A percentile compares a stretch with the other conserved stretches of the same genome.
Conservation (phyloP, 164 flowering plant genomes). For the Magnolia sinica region DNA sequence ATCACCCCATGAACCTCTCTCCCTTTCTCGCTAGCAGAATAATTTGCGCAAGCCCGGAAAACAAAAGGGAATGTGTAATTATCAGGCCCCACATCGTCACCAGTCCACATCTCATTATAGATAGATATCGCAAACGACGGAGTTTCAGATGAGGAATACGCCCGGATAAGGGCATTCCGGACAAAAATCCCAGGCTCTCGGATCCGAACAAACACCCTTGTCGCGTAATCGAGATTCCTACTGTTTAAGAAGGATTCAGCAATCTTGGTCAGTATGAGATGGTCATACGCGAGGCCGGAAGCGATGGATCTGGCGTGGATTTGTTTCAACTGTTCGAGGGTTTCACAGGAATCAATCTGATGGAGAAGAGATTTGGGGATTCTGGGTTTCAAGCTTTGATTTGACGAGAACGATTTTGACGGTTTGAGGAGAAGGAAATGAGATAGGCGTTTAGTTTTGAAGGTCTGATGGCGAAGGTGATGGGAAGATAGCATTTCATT, state of each 20-base stretch:
- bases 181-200: neutral
- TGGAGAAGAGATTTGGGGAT: neutral
- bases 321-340: neutral
- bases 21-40: conserved; percentile 4
- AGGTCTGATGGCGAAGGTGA: too few species aligned
- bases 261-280: neutral
- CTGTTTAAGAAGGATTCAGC: neutral
- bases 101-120: conserved; percentile 16
- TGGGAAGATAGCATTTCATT: too few species aligned
- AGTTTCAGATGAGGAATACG: conserved; percentile 1
- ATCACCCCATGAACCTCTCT: conserved; percentile 20
- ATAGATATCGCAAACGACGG: conserved; percentile 8
- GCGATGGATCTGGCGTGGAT: neutral
- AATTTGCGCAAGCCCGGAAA: conserved; percentile 13
- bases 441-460: too few species aligned
- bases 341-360: neutral
- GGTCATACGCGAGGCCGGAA: neutral
- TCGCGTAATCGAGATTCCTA: neutral
- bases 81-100: conserved; percentile 11
- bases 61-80: conserved; percentile 22
- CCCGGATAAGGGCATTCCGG: conserved; percentile 21
- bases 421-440: too few species aligned
- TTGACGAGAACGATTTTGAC: too few species aligned
- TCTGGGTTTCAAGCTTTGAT: neutral
- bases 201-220: neutral